phyloP scores from a whole-genome alignment of 768 basidiomycete species.

The Royoungia palumana region DNA sequence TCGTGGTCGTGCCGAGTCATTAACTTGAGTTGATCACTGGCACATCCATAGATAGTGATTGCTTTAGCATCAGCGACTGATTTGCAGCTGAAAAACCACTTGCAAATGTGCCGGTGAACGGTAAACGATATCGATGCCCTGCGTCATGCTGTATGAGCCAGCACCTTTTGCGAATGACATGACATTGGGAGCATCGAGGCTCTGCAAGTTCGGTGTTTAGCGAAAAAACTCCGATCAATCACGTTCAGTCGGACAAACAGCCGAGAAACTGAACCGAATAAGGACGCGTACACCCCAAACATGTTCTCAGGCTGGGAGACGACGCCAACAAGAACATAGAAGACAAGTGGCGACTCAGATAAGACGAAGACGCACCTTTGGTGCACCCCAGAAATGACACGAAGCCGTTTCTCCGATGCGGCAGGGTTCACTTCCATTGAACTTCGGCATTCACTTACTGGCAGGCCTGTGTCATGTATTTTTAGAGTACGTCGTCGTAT shows the following conservation, averaged over 20 bases:
- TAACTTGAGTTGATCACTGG: slow-evolving; percentile 42
- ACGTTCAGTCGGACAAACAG: too few relatives aligned
- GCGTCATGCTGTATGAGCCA: slow-evolving; percentile 39
- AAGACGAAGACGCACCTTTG: too few relatives aligned
- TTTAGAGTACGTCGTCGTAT: too few relatives aligned
- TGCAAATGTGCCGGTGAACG: slow-evolving; percentile 42
- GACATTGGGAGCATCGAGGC: slow-evolving; percentile 39
- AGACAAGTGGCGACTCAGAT: too few relatives aligned
- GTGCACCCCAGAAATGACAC: too few relatives aligned
- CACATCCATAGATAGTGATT: slow-evolving; percentile 32
- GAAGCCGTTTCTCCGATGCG: too few relatives aligned
- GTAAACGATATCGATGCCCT: slow-evolving; percentile 44
- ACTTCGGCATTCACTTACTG: too few relatives aligned
- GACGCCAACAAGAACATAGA: too few relatives aligned
- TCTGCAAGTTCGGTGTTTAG: slow-evolving; percentile 22
- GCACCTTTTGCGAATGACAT: slow-evolving; percentile 33
- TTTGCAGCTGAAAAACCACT: slow-evolving; percentile 10
- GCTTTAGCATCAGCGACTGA: background rate
- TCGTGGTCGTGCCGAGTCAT: slow-evolving; percentile 38
- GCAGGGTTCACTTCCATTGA: too few relatives aligned
- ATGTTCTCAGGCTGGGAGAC: too few relatives aligned
- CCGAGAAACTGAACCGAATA: background rate
- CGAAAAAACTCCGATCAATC: too few relatives aligned
- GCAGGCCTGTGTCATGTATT: too few relatives aligned
- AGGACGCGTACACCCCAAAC: slow-evolving; percentile 38